These are phyloP conservation scores for Trichoderma guizhouense DNA, from an alignment of 2,329 filamentous ascomycete species.

Conservation along the genomic window DNA sequence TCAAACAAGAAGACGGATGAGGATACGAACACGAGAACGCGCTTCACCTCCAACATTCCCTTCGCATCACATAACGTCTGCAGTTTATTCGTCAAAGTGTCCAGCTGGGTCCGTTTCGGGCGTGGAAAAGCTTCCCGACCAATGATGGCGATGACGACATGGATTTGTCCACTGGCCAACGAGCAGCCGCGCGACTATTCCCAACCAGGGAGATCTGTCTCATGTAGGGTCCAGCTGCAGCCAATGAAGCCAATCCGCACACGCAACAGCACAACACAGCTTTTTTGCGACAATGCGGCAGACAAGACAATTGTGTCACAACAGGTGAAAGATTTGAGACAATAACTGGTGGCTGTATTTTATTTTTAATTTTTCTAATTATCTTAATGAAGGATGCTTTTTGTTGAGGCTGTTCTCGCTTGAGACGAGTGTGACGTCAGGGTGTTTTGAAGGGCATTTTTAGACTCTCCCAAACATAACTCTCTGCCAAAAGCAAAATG, in stretches of 20 bases:
- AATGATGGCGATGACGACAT: constrained; percentile 15
- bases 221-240: background rate
- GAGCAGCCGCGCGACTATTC: background rate
- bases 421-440: background rate
- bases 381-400: background rate
- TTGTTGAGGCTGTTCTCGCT: background rate
- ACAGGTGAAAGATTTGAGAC: background rate
- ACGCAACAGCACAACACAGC: background rate
- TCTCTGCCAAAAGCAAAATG: background rate
- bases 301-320: background rate
- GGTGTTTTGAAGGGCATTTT: background rate
- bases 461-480: background rate
- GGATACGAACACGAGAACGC: background rate
- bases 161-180: constrained; percentile 16
- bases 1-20: background rate
- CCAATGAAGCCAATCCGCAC: background rate
- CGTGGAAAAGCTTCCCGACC: background rate
- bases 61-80: background rate
- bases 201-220: background rate
- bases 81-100: background rate
- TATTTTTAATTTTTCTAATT: background rate
- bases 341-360: background rate
- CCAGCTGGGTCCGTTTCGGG: background rate
- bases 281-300: background rate
- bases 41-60: background rate